Base-by-base conservation (phyloP, 31 red algal species). In the Endocladia muricata region DNA sequence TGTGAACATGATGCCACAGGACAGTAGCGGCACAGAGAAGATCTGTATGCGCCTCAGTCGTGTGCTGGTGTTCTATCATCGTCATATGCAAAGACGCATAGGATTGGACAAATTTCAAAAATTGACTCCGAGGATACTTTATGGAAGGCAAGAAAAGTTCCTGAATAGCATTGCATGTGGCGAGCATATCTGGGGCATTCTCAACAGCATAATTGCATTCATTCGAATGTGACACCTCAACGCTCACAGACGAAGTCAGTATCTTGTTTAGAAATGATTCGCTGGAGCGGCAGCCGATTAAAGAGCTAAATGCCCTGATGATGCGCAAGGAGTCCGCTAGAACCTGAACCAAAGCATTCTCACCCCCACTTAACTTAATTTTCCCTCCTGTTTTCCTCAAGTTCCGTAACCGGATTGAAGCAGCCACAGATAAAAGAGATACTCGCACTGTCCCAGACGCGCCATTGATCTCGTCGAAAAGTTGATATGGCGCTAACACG, bases 381-480 rank as follows among this genome's bases (percentile, higher is more conserved):
- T 22, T 25, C 1, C 54, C 72, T 56, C 41, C 38, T 7, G 61
- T 26, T 35, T 76, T 56, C 4, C 44, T 31, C 31, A 79, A 40
- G 37, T 52, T 34, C 4, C 34, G 59, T 25, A 79, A 62, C 2
- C 28, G 21, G 34, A 61, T 61, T 21, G 58, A 36, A 41, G 58
- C 64, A 13, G 67, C 39, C 41, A 79, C 47, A 0, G 78, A 82
- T 22, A 61, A n/a, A n/a, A n/a, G n/a, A n/a, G n/a, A n/a, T n/a
- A n/a, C n/a, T n/a, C n/a, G n/a, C n/a, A n/a, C n/a, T n/a, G n/a
- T n/a, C n/a, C n/a, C n/a, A n/a, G n/a, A n/a, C n/a, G n/a, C 61
- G 8, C 6, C n/a, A 43, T 61, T 41, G 22, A 74, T 23, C 4
- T 84, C 66, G 41, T 84, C 80, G 28, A 58, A 84, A 33, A 73